Evolutionary conservation across 1,284 basidiomycete genomes (phyloP).

Genomic region (Cryptococcus jaspeensis): DNA sequence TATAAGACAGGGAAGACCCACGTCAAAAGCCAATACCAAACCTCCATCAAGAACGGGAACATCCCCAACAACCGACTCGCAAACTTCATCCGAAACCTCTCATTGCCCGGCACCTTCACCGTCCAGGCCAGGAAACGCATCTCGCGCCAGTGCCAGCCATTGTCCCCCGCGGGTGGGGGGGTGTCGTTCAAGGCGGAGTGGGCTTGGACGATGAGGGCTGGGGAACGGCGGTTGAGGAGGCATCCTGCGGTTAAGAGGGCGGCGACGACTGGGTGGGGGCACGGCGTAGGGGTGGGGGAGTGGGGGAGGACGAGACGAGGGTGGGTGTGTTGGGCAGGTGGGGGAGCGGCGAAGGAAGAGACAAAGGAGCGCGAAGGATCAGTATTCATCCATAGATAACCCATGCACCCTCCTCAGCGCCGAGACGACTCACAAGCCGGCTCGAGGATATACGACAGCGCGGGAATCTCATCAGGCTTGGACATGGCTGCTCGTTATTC

Average conservation of each 20-base stretch:
- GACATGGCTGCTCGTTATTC: conserved; percentile 23
- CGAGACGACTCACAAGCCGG: conserved; percentile 31
- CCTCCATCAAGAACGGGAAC: conserved; percentile 44
- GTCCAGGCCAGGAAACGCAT: conserved; percentile 26
- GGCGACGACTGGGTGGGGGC: conserved; percentile 26
- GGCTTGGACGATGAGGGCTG: conserved; percentile 25
- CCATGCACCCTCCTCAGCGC: no score
- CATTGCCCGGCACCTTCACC: conserved; percentile 29
- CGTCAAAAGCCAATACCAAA: conserved; percentile 45
- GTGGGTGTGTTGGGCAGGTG: no score
- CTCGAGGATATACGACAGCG: conserved; percentile 38
- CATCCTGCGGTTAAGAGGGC: conserved; percentile 36
- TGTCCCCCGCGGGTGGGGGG: not conserved
- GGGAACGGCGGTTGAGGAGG: conserved; percentile 27
- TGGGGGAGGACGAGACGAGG: not conserved
- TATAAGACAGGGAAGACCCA: conserved; percentile 13
- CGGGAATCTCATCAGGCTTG: conserved; percentile 36
- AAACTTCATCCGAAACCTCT: conserved; percentile 27
- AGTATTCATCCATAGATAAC: no score
- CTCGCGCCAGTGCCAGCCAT: conserved; percentile 18
- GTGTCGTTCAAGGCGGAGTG: conserved; percentile 7
- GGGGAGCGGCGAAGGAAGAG: not conserved
- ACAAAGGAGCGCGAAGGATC: not conserved
- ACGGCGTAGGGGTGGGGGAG: not conserved
- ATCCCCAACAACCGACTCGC: conserved; percentile 31